These are phyloP conservation scores for Haplographium delicatum DNA, from an alignment of 495 filamentous ascomycete species.

Conservation along the genomic window DNA sequence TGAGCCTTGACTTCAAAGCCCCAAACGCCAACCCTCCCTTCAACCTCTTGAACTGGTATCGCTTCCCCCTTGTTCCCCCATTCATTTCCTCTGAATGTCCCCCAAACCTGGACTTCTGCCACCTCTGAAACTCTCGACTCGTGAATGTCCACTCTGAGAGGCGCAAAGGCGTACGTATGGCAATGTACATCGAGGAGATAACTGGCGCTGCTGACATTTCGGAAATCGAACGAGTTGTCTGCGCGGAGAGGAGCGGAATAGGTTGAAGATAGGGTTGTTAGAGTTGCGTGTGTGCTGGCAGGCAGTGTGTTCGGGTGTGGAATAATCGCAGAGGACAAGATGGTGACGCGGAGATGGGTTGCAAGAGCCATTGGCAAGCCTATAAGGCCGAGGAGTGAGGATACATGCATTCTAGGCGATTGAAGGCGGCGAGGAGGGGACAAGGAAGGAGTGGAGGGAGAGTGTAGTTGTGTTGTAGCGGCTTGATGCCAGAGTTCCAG, in stretches of 20 bases:
- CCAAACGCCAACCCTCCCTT: constrained; percentile 17
- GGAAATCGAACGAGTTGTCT: constrained; percentile 67
- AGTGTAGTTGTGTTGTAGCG: not conserved
- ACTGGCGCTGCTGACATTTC: constrained; percentile 55
- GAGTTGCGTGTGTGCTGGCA: constrained; percentile 67
- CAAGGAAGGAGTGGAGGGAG: not conserved
- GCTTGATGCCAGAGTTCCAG: too few species aligned
- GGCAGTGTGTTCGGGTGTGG: constrained; percentile 53
- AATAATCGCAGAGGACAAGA: constrained; percentile 45
- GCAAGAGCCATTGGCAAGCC: constrained; percentile 24
- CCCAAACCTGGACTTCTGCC: constrained; percentile 60
- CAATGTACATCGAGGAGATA: constrained; percentile 81
- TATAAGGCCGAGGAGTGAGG: constrained; percentile 22
- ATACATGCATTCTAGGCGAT: constrained; percentile 22
- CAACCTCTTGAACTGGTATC: constrained; percentile 35
- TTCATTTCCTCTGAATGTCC: constrained; percentile 82
- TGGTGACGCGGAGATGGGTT: constrained; percentile 33
- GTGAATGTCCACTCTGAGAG: constrained; percentile 70
- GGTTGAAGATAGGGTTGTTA: constrained; percentile 44
- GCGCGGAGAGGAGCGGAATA: constrained; percentile 56
- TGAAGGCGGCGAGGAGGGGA: too few species aligned
- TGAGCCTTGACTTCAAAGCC: constrained; percentile 56
- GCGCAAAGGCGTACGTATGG: constrained; percentile 64
- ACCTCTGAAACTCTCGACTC: constrained; percentile 38
- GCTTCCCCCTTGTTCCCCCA: constrained; percentile 75